Evolutionary conservation across 352 stramenopile species (phyloP), one percentile per base, ranked within the genome.

Genomic region (Elongisporangium undulatum): DNA sequence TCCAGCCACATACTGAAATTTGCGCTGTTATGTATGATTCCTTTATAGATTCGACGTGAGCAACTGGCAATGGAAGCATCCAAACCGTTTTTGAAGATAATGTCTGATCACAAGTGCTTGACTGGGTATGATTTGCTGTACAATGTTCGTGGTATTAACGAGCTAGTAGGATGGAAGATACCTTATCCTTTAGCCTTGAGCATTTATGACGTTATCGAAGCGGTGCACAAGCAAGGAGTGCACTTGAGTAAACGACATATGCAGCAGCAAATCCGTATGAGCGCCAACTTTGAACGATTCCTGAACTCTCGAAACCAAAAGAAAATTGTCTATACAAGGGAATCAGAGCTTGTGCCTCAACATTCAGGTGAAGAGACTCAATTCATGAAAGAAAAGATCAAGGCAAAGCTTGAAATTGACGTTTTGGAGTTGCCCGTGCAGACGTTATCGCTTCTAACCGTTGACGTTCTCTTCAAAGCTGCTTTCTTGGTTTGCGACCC

Each of bases 71-170:
- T 75, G 48, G 69, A 83, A 59, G 67, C 69, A 16, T 56, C 71
- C 0, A 74, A 78, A 19, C 70, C 67, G 19, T 72, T 74, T 51
- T 41, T 81, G 0, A 55, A 69, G 13, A 71, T 61, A 2, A 23
- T 90, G 21, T 61, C 68, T 0, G 63, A 85, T 15, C 82, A 85
- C 19, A 53, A 63, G 2, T 88, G 78, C 51, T 87, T 73, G 23
- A 82, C 68, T 1, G 75, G 61, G 9, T 81, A 77, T 38, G 79
- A 90, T 53, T 61, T 90, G 45, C 67, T 90, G 34, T 78, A 79
- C 59, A 82, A 77, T 34, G 67, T 75, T 2, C 65, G 66, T 13
- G 77, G 75, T 4, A 63, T 87, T 5, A 59, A 76, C 3, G 73
- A 89, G n/a, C 45, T 90, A 0, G 66, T 82, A 0, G 74, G 68